Percentiles rank a stretch among this genome's conserved stretches.
phyloP scores from a whole-genome alignment of 169 alveolate species.

The Plasmodium inui region DNA sequence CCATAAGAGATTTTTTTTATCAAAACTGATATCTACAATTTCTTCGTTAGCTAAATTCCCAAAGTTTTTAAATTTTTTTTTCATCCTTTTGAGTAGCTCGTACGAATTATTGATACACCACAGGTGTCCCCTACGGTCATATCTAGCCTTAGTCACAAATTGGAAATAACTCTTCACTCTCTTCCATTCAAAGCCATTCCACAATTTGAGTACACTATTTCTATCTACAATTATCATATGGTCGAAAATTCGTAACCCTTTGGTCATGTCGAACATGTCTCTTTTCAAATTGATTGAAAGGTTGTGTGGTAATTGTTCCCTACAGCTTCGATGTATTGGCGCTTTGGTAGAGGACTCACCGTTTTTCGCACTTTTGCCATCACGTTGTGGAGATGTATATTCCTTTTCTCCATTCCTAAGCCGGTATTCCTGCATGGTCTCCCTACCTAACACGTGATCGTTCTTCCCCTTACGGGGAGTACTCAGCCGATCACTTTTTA shows the following conservation, averaged over 20 bases:
- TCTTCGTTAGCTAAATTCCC: constrained; percentile 55
- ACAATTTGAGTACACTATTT: constrained; percentile 22
- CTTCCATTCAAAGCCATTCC: constrained; percentile 77
- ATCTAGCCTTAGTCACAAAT: constrained; percentile 63
- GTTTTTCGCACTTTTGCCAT: neutral
- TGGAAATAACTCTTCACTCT: constrained; percentile 14
- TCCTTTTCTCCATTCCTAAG: neutral
- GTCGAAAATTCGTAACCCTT: constrained; percentile 50
- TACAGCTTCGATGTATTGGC: neutral
- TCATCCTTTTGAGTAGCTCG: constrained; percentile 34
- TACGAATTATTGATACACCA: constrained; percentile 53
- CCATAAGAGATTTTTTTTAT: constrained; percentile 72
- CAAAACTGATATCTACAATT: constrained; percentile 67
- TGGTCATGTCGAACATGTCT: constrained; percentile 30
- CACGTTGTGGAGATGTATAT: neutral
- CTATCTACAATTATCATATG: constrained; percentile 48
- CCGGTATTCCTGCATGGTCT: neutral
- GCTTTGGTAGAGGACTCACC: neutral
- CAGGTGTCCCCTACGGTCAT: constrained; percentile 67
- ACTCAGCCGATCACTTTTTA: neutral
- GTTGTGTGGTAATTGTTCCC: neutral
- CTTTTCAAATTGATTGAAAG: constrained; percentile 23
- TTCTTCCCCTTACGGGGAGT: neutral
- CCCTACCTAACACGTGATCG: neutral
- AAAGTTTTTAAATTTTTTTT: constrained; percentile 30